Base-by-base conservation (phyloP, 1,284 basidiomycete species). In the Termitomyces sp. region DNA sequence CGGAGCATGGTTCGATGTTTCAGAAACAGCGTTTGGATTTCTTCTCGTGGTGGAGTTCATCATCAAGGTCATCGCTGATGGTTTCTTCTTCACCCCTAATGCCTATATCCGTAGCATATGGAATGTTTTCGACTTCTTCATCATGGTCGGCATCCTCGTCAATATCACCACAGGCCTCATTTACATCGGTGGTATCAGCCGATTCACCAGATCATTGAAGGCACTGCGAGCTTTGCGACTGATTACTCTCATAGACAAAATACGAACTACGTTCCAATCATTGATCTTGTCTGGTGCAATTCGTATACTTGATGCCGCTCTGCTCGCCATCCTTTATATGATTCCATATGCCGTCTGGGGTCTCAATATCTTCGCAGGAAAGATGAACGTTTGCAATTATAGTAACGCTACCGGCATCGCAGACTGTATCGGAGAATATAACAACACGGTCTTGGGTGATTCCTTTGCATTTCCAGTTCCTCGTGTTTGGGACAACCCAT, bases 321-420 rank as follows among this genome's bases (percentile, higher is more conserved):
- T 97, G 48, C 82, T 99, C n/a, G 93, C 95, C 43, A 82, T 97
- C 49, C 78, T 98, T 46, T 94, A 98, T 72, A 88, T 98, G 79
- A 91, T 99, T 59, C 96, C 96, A 0, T 98, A 94, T 65, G 95
- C 96, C 3, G 87, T 97, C 1, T 98, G 96, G 95, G 96, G 94
- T 5, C 81, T 94, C 54, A 97, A 96, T 63, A 90, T 98, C 65
- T 98, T 98, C 69, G 77, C 86, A 0, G 93, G 93, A 6, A 72
- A 86, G 54, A 84, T 96, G 70, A 93, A 89, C 67, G 69, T 75
- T 43, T 99, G 96, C 75, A 98, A 93, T 64, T 94, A 98, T 64
- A 66, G 53, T 14, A 68, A 65, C 47, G 83, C 79, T 1, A 61
- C 70, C 30, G 87, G 81, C 3, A 77, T 85, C 31, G 64, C 64